A percentile compares a stretch with the other conserved stretches of the same genome.
These are phyloP conservation scores for Vitis cinerea DNA, from an alignment of 164 flowering plant species.

Conservation along the genomic window DNA sequence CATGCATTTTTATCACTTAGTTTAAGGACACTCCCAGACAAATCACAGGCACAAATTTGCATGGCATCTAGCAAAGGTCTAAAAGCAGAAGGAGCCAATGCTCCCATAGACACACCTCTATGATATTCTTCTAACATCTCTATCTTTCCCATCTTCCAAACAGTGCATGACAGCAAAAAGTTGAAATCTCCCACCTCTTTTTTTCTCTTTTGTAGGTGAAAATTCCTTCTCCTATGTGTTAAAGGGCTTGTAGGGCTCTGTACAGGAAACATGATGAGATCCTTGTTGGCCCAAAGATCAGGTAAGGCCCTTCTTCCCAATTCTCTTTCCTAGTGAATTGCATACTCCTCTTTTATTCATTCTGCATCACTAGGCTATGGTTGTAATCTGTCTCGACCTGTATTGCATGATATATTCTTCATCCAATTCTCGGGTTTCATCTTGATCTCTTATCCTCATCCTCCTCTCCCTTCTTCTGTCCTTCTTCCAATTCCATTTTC, in stretches of 20 bases:
- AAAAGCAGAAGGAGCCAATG: neutral
- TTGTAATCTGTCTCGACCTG: too few species aligned
- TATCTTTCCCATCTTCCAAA: neutral
- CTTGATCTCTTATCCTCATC: too few species aligned
- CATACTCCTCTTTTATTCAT: neutral
- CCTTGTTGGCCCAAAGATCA: slow-evolving; percentile 12
- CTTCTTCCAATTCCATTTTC: too few species aligned
- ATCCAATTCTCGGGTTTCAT: too few species aligned
- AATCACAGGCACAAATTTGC: neutral
- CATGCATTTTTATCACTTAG: too few species aligned
- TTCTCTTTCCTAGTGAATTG: neutral
- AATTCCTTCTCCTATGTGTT: slow-evolving; percentile 4
- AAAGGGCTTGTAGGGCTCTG: slow-evolving; percentile 9
- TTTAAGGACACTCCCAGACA: too few species aligned
- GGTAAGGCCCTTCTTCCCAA: neutral
- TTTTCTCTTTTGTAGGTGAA: slow-evolving; percentile 1
- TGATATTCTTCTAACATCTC: neutral
- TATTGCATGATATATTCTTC: too few species aligned
- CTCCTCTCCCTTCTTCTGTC: too few species aligned
- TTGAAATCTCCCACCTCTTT: neutral
- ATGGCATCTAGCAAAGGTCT: neutral
- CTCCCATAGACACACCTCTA: neutral
- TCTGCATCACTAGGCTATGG: too few species aligned
- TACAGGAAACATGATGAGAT: neutral
- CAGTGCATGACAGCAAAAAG: slow-evolving; percentile 16